Evolutionary conservation across 768 basidiomycete genomes (phyloP).

Genomic region (Agrocybe pediades): DNA sequence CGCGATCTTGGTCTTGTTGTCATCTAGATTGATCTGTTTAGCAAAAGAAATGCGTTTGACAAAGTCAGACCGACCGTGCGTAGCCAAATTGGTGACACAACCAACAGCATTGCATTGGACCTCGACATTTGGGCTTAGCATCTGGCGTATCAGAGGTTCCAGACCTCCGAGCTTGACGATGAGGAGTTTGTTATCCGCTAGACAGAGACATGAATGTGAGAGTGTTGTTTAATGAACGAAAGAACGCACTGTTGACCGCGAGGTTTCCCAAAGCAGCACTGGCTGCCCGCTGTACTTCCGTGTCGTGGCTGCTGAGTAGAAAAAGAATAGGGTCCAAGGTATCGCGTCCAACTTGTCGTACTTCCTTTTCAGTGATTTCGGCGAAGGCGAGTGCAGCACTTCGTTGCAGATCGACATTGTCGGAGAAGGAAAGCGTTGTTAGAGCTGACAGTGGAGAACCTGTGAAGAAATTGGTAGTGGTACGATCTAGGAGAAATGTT

Average conservation of each 20-base stretch:
- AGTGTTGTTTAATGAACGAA: not conserved
- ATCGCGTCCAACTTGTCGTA: slow-evolving; percentile 93
- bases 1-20: slow-evolving; percentile 99
- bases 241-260: slow-evolving; percentile 90
- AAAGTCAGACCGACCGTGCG: slow-evolving; percentile 70
- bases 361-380: slow-evolving; percentile 99
- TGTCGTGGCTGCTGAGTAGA: slow-evolving; percentile 95
- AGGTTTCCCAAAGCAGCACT: slow-evolving; percentile 97
- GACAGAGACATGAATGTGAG: not conserved
- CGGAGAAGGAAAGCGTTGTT: slow-evolving; percentile 96
- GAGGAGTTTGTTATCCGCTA: slow-evolving; percentile 98
- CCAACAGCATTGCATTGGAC: slow-evolving; percentile 99
- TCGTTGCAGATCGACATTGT: slow-evolving; percentile 98
- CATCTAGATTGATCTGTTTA: slow-evolving; percentile 54
- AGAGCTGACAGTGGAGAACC: slow-evolving; percentile 91
- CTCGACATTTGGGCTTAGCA: slow-evolving; percentile 98
- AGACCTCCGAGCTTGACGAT: slow-evolving; percentile 98
- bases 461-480: slow-evolving; percentile 97
- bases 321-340: slow-evolving; percentile 98
- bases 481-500: slow-evolving; percentile 69
- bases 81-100: slow-evolving; percentile 97
- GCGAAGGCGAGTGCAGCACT: slow-evolving; percentile 98
- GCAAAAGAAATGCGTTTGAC: not conserved
- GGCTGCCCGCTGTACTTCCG: slow-evolving; percentile 97
- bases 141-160: slow-evolving; percentile 97